phyloP scores from a whole-genome alignment of 2,329 filamentous ascomycete genomes.

The Fusarium nanum region DNA sequence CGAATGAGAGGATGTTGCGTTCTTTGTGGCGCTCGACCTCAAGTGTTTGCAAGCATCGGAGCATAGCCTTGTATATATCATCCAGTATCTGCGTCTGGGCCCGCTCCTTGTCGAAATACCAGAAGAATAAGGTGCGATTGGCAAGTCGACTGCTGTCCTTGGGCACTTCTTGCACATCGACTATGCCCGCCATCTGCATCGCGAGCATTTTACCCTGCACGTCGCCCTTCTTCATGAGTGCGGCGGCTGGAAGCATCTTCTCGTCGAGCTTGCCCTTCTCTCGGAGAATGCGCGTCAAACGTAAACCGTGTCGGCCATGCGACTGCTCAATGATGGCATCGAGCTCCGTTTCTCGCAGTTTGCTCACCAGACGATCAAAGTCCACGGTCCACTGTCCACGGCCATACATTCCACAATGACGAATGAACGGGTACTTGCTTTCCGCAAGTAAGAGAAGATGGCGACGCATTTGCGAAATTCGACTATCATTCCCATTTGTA shows the following conservation, averaged over 20 bases:
- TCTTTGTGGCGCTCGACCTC: slow-evolving; percentile 79
- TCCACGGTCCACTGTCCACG: slow-evolving; percentile 85
- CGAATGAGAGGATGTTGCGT: slow-evolving; percentile 79
- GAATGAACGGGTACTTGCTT: slow-evolving; percentile 75
- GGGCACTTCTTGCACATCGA: slow-evolving; percentile 94
- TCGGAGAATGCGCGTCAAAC: slow-evolving; percentile 85
- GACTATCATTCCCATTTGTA: slow-evolving; percentile 55
- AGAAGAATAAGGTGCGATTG: slow-evolving; percentile 87
- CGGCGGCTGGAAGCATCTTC: slow-evolving; percentile 83
- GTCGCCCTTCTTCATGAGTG: slow-evolving; percentile 86
- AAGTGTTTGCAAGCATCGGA: slow-evolving; percentile 83
- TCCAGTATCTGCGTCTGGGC: slow-evolving; percentile 78
- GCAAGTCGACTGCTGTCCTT: slow-evolving; percentile 85
- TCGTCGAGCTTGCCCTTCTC: slow-evolving; percentile 95
- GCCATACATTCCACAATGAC: slow-evolving; percentile 71
- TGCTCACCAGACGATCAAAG: slow-evolving; percentile 77
- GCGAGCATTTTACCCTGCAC: slow-evolving; percentile 85
- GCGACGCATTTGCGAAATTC: slow-evolving; percentile 72
- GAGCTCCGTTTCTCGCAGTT: slow-evolving; percentile 80
- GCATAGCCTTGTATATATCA: slow-evolving; percentile 89
- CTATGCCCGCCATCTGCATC: slow-evolving; percentile 86
- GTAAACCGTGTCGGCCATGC: slow-evolving; percentile 80
- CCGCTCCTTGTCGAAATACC: slow-evolving; percentile 86
- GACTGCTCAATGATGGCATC: slow-evolving; percentile 83
- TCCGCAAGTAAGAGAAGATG: slow-evolving; percentile 80